These are phyloP conservation scores for Sclerotinia minor DNA, from an alignment of 2,329 filamentous ascomycete genomes.

Conservation along the genomic window DNA sequence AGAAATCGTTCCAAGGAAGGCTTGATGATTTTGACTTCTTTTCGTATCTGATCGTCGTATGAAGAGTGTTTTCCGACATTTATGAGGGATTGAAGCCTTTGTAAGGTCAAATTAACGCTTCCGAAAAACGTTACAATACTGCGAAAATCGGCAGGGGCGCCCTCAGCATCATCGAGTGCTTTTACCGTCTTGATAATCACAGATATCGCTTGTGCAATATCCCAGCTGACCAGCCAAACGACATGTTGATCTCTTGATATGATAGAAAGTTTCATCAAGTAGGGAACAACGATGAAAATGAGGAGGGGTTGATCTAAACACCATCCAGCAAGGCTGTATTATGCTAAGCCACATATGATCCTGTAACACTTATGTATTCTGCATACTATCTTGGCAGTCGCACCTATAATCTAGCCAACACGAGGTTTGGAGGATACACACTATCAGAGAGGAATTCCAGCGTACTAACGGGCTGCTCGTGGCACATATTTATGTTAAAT, in stretches of 20 bases:
- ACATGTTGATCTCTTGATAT: constrained; percentile 9
- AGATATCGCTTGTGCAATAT: constrained; percentile 24
- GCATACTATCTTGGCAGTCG: background rate
- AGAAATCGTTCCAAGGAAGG: background rate
- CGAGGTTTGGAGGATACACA: background rate
- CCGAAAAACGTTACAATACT: constrained; percentile 5
- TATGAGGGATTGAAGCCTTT: background rate
- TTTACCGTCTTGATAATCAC: constrained; percentile 19
- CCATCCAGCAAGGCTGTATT: background rate
- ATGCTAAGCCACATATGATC: constrained; percentile 1
- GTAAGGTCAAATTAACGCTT: background rate
- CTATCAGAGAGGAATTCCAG: background rate
- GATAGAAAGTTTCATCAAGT: background rate
- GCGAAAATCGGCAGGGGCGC: constrained; percentile 10
- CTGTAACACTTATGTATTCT: background rate
- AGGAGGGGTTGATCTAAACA: background rate
- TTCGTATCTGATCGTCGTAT: background rate
- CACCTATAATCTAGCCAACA: background rate
- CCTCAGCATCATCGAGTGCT: constrained; percentile 21
- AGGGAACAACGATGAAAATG: background rate
- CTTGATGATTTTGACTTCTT: background rate
- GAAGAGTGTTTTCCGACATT: background rate
- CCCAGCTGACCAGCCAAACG: constrained; percentile 28
- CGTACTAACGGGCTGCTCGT: too few relatives aligned
- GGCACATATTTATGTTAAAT: background rate